Percentiles rank a stretch among this genome's conserved stretches.
phyloP scores from a whole-genome alignment of 352 stramenopile species.

The Globisporangium carolinianum region DNA sequence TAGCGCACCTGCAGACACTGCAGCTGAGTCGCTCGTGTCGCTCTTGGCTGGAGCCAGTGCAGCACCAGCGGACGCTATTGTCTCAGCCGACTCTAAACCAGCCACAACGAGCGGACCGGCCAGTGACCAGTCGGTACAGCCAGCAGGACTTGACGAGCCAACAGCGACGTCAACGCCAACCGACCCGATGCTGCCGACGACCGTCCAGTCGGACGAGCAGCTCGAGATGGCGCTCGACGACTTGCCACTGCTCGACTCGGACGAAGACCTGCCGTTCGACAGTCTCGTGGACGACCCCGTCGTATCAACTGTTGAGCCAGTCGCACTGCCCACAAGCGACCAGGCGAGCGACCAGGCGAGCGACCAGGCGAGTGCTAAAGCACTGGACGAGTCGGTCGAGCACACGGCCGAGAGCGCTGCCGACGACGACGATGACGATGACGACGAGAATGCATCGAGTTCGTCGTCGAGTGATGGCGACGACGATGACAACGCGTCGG shows the following conservation, averaged over 20 bases:
- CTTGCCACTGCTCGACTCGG: slow-evolving; percentile 63
- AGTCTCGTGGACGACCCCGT: slow-evolving; percentile 12
- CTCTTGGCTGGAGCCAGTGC: not conserved
- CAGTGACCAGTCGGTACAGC: too few species aligned
- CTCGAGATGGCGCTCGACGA: slow-evolving; percentile 66
- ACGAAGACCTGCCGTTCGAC: slow-evolving; percentile 50
- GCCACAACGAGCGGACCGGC: too few species aligned
- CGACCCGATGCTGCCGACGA: slow-evolving; percentile 8
- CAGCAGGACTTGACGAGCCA: too few species aligned
- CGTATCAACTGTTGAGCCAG: not conserved
- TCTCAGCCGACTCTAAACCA: not conserved
- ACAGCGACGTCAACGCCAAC: too few species aligned
- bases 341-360: not conserved
- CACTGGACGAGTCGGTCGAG: slow-evolving; percentile 7
- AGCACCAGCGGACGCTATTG: not conserved
- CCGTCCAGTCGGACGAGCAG: slow-evolving; percentile 64
- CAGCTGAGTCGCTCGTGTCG: too few species aligned
- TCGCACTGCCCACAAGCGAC: not conserved
- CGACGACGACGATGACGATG: slow-evolving; percentile 35
- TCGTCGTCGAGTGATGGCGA: slow-evolving; percentile 28
- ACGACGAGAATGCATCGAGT: slow-evolving; percentile 30
- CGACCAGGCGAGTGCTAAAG: not conserved
- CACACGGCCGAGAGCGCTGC: slow-evolving; percentile 13
- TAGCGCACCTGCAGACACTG: too few species aligned
- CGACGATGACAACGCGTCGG: slow-evolving; percentile 44